Conservation (phyloP, 2,329 filamentous ascomycete species). For the Pseudocercospora fuligena region DNA sequence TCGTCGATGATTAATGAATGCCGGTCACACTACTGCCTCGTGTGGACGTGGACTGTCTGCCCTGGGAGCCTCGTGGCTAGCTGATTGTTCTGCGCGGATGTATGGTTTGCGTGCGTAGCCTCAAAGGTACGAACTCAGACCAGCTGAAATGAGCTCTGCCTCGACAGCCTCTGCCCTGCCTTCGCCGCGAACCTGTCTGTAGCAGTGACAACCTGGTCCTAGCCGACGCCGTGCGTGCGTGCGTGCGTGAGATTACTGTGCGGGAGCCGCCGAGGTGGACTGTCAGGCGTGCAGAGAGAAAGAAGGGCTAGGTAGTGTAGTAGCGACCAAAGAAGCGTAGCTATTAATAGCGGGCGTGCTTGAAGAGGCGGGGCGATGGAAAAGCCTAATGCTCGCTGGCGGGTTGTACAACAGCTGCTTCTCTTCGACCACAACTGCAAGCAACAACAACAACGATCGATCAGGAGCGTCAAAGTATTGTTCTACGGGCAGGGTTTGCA, state of each 20-base stretch:
- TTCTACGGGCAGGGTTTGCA: no score
- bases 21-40: not conserved
- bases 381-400: not conserved
- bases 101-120: not conserved
- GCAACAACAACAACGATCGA: constrained; percentile 1
- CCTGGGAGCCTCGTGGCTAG: not conserved
- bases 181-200: not conserved
- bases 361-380: constrained; percentile 3
- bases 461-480: not conserved
- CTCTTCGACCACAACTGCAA: not conserved
- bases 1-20: constrained; percentile 8
- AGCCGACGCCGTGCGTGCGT: not conserved
- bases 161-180: not conserved
- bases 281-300: constrained; percentile 9
- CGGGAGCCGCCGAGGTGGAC: constrained; percentile 16
- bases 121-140: constrained; percentile 9
- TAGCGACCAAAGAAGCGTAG: not conserved
- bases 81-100: not conserved
- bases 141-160: constrained; percentile 17
- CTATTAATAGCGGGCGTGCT: not conserved
- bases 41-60: not conserved
- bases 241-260: constrained; percentile 14
- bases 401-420: not conserved
- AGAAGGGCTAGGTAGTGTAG: not conserved
- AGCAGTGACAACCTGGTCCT: not conserved